These are phyloP conservation scores for Boletus mariae DNA, from an alignment of 1,284 basidiomycete species.

Conservation along the genomic window DNA sequence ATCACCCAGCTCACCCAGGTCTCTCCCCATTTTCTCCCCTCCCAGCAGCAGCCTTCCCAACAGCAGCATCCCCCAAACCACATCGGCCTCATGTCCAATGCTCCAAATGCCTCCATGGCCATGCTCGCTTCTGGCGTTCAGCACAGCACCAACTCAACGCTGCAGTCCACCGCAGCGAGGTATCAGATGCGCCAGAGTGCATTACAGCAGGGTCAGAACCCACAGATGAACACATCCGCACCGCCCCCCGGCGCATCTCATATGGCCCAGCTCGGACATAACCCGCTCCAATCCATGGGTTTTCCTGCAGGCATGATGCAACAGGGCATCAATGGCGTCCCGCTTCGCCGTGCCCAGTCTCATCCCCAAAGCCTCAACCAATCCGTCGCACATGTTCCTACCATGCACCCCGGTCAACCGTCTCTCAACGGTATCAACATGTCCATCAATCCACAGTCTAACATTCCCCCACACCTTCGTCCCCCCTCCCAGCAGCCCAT, in stretches of 20 bases:
- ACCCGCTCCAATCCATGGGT: slow-evolving; percentile 36
- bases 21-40: slow-evolving; percentile 37
- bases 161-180: slow-evolving; percentile 23
- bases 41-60: slow-evolving; percentile 33
- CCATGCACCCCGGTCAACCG: slow-evolving; percentile 38
- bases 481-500: slow-evolving; percentile 32
- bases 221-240: slow-evolving; percentile 38
- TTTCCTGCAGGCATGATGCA: slow-evolving; percentile 42
- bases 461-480: slow-evolving; percentile 36
- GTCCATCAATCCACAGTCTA: slow-evolving; percentile 39
- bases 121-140: slow-evolving; percentile 28
- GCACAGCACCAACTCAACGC: slow-evolving; percentile 11
- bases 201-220: slow-evolving; percentile 35
- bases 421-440: slow-evolving; percentile 39
- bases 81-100: slow-evolving; percentile 31
- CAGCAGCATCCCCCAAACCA: slow-evolving; percentile 30
- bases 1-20: slow-evolving; percentile 42
- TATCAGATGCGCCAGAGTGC: slow-evolving; percentile 30
- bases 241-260: slow-evolving; percentile 33
- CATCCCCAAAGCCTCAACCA: slow-evolving; percentile 46
- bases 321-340: slow-evolving; percentile 30
- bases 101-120: slow-evolving; percentile 25
- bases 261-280: slow-evolving; percentile 38
- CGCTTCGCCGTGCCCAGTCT: slow-evolving; percentile 48
- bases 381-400: slow-evolving; percentile 31